phyloP scores from a whole-genome alignment of 257 asterid species.

The Handroanthus guayacan region DNA sequence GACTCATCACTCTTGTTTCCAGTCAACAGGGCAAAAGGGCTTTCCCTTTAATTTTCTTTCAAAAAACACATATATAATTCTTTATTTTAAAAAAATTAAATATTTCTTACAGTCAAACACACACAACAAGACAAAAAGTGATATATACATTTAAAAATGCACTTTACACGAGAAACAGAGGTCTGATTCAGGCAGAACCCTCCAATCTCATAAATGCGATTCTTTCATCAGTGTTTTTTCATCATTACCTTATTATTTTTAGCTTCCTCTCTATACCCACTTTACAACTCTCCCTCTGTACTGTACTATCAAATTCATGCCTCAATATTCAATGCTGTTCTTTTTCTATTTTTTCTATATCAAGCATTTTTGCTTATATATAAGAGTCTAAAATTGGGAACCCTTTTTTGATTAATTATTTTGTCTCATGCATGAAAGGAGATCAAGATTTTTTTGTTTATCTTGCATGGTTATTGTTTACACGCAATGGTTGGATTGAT shows the following conservation, averaged over 20 bases:
- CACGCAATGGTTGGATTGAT: conserved; percentile 19
- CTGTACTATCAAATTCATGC: conserved; percentile 14
- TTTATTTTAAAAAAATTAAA: not conserved
- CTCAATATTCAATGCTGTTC: conserved; percentile 30
- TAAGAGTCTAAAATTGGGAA: not conserved
- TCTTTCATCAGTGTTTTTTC: conserved; percentile 40
- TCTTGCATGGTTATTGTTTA: conserved; percentile 15
- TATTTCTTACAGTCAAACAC: conserved; percentile 52
- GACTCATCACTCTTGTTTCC: conserved; percentile 44
- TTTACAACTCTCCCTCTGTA: conserved; percentile 30
- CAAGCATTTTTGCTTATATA: not conserved
- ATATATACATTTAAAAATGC: conserved; percentile 50
- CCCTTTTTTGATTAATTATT: not conserved
- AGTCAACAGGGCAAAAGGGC: conserved; percentile 50
- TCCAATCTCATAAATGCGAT: conserved; percentile 58
- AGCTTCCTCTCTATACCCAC: conserved; percentile 62
- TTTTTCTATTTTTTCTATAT: conserved; percentile 16
- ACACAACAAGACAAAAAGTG: conserved; percentile 54
- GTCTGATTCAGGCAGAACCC: conserved; percentile 59
- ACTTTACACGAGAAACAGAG: conserved; percentile 59
- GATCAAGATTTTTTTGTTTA: conserved; percentile 17
- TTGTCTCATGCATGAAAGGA: conserved; percentile 35
- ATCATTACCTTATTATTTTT: conserved; percentile 74
- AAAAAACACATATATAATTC: not conserved
- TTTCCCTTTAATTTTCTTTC: not conserved